Evolutionary conservation across 2,329 filamentous ascomycete genomes (phyloP).

Genomic region (Aspergillus pseudoglaucus): DNA sequence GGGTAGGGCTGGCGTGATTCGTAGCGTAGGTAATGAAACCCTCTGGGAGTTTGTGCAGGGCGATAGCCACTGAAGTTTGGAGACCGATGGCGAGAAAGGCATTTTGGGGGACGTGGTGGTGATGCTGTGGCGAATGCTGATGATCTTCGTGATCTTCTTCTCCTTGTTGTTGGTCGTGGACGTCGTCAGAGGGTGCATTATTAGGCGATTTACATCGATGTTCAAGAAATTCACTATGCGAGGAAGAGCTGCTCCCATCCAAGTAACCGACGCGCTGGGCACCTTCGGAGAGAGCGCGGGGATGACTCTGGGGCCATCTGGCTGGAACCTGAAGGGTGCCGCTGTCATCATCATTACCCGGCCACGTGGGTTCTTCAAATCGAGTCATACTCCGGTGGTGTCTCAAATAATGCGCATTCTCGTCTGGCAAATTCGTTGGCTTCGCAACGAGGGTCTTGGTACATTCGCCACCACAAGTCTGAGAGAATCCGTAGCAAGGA

Average conservation of each 20-base stretch:
- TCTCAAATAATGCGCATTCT: constrained; percentile 9
- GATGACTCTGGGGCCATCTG: not conserved
- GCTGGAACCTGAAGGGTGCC: not conserved
- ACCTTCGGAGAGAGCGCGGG: not conserved
- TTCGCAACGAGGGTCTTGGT: constrained; percentile 39
- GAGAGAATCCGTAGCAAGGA: constrained; percentile 56
- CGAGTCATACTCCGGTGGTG: constrained; percentile 13
- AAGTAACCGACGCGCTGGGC: constrained; percentile 7
- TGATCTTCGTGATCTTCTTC: constrained; percentile 1
- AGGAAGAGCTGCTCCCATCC: constrained; percentile 10
- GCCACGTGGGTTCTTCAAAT: constrained; percentile 11
- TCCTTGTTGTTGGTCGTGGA: not conserved
- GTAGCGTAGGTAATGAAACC: constrained; percentile 88
- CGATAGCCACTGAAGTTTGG: constrained; percentile 91
- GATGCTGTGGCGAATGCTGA: constrained; percentile 48
- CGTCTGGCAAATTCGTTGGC: constrained; percentile 6
- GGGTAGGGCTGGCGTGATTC: constrained; percentile 84
- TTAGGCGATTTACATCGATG: not conserved
- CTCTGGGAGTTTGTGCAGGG: constrained; percentile 90
- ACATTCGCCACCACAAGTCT: constrained; percentile 56
- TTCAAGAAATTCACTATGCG: constrained; percentile 2
- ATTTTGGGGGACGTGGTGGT: constrained; percentile 92
- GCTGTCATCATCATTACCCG: constrained; percentile 1
- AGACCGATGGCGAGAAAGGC: constrained; percentile 92
- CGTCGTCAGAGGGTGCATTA: not conserved